These are phyloP conservation scores for Crataegus laevigata DNA, from an alignment of 306 rosid species.

Conservation along the genomic window DNA sequence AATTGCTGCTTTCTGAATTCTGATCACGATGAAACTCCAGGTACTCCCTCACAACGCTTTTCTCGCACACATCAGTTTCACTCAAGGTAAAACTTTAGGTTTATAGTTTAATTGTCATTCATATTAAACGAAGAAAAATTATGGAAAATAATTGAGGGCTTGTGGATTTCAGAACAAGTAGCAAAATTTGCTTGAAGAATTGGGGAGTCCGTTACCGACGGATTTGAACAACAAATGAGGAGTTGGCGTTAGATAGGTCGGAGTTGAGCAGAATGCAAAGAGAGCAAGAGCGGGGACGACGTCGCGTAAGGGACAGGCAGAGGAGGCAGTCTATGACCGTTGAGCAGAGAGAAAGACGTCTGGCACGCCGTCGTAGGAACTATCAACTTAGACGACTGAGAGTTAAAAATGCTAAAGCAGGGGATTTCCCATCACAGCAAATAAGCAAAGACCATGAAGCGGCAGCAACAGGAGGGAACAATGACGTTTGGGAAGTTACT, in stretches of 20 bases:
- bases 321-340: constrained; percentile 75
- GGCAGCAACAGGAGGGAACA: constrained; percentile 15
- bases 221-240: constrained; percentile 30
- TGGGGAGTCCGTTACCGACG: constrained; percentile 6
- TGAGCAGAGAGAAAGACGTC: constrained; percentile 78
- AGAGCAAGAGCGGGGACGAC: constrained; percentile 68
- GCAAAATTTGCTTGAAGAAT: background rate
- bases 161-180: background rate
- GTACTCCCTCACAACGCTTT: background rate
- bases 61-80: background rate
- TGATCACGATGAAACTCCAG: background rate
- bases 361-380: constrained; percentile 78
- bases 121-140: background rate
- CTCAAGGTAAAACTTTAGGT: background rate
- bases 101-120: background rate
- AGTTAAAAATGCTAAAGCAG: constrained; percentile 30
- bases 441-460: constrained; percentile 11
- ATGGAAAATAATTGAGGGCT: background rate
- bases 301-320: constrained; percentile 66
- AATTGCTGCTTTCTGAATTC: background rate
- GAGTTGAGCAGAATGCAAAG: constrained; percentile 41
- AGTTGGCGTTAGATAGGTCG: constrained; percentile 23
- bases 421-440: constrained; percentile 20
- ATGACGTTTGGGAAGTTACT: background rate
- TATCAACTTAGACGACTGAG: constrained; percentile 67